Evolutionary conservation across 192 early-diverging fungal species (phyloP).

Genomic region (Gigaspora rosea): DNA sequence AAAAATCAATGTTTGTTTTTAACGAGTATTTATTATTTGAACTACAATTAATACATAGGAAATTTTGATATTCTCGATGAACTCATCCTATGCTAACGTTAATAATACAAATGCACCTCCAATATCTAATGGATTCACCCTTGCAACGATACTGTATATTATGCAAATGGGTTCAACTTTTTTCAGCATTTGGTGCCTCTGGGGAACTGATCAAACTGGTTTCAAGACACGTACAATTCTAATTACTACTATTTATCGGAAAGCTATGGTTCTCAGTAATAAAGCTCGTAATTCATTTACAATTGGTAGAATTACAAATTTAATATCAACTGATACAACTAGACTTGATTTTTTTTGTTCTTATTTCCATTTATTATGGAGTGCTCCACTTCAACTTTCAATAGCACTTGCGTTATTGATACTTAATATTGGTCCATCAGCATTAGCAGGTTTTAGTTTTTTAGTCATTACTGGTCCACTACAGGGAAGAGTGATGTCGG

Average conservation of each 20-base stretch:
- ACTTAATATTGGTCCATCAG: slow-evolving; percentile 59
- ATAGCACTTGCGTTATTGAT: slow-evolving; percentile 49
- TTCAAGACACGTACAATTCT: slow-evolving; percentile 44
- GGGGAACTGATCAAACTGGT: slow-evolving; percentile 44
- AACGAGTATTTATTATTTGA: neutral
- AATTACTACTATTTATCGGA: slow-evolving; percentile 54
- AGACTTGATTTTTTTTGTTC: slow-evolving; percentile 56
- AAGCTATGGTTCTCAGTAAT: slow-evolving; percentile 47
- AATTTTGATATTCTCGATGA: slow-evolving; percentile 1
- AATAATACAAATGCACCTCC: slow-evolving; percentile 18
- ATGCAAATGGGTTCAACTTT: slow-evolving; percentile 50
- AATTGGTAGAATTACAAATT: slow-evolving; percentile 70
- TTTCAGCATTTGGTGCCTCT: slow-evolving; percentile 45
- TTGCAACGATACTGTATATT: slow-evolving; percentile 40
- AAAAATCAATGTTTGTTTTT: too few species aligned
- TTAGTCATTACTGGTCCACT: slow-evolving; percentile 48
- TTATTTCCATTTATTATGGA: slow-evolving; percentile 53
- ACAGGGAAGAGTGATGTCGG: slow-evolving; percentile 37
- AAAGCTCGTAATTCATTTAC: slow-evolving; percentile 49
- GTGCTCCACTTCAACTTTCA: slow-evolving; percentile 44
- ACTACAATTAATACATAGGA: neutral
- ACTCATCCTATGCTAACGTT: slow-evolving; percentile 13
- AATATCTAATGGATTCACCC: slow-evolving; percentile 38
- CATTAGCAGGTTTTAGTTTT: slow-evolving; percentile 61
- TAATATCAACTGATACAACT: slow-evolving; percentile 73